Base-by-base conservation (phyloP, 495 filamentous ascomycete species). In the Podospora pseudoanserina region DNA sequence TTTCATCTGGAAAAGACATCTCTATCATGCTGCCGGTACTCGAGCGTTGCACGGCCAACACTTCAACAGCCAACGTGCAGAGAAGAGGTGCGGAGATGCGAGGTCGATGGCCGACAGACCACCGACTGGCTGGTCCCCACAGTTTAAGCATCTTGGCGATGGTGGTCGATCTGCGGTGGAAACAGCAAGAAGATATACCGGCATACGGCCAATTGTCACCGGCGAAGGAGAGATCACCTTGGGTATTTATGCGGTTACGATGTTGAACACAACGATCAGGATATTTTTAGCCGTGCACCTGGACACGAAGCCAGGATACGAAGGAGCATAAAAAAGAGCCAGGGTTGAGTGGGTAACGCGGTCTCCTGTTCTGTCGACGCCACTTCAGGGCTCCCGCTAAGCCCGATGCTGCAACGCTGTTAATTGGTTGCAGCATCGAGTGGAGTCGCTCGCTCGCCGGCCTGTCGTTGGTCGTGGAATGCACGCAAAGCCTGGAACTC, bases 341-440 rank as follows among this genome's bases (percentile, higher is more conserved):
- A 64, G 59, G 61, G 32, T 70, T 57, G 63, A 68, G 53, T 68
- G 64, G 68, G 34, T 62, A 67, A 67, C 60, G 34, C 32, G 54
- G 54, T 65, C 66, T 68, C 32, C 53, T 23, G 60, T n/a, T 61
- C 32, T 66, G 44, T 6, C 63, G 63, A 67, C 64, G 64, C 70
- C 66, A 66, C 66, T 59, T 5, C 7, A 58, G 59, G 27, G 56
- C 59, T 58, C 61, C 53, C 44, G 61, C 71, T 61, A 64, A 69
- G 66, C 71, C 64, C 64, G 64, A 34, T 20, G n/a, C 19, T 64
- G 32, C 61, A 58, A 68, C 27, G 15, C 32, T 54, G 44, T 32
- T 59, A 19, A 74, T 72, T 74, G 73, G 73, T 62, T 49, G 66
- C 66, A 64, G 66, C n/a, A 59, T 53, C 60, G 20, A 44, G 49